Percentiles rank a stretch among this genome's conserved stretches.
These are phyloP conservation scores for Kwoniella botswanensis DNA, from an alignment of 768 basidiomycete species.

Conservation along the genomic window DNA sequence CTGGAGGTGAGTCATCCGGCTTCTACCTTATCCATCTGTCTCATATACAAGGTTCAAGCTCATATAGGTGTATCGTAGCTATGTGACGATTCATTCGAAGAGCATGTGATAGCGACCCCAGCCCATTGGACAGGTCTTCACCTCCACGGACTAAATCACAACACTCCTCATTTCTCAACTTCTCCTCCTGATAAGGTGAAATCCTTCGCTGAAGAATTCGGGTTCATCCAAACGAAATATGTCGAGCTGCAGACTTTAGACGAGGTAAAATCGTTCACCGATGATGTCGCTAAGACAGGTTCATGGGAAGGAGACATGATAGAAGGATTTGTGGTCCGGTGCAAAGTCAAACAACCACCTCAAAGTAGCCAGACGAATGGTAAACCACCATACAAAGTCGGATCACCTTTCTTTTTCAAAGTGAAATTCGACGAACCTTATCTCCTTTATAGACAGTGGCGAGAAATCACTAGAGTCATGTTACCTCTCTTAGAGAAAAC, in stretches of 20 bases:
- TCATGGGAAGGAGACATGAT: slow-evolving; percentile 82
- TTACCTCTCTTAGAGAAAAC: slow-evolving; percentile 58
- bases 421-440: slow-evolving; percentile 99
- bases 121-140: slow-evolving; percentile 85
- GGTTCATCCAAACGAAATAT: slow-evolving; percentile 80
- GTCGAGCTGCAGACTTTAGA: slow-evolving; percentile 66
- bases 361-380: slow-evolving; percentile 20
- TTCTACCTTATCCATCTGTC: background rate
- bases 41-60: background rate
- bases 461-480: slow-evolving; percentile 85
- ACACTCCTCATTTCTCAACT: slow-evolving; percentile 71
- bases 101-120: slow-evolving; percentile 87
- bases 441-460: slow-evolving; percentile 97
- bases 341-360: slow-evolving; percentile 64
- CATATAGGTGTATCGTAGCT: slow-evolving; percentile 64
- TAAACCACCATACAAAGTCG: slow-evolving; percentile 71
- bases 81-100: slow-evolving; percentile 96
- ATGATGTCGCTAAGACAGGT: slow-evolving; percentile 69
- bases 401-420: slow-evolving; percentile 96
- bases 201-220: slow-evolving; percentile 84
- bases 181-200: slow-evolving; percentile 71
- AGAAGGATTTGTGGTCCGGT: slow-evolving; percentile 94
- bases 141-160: slow-evolving; percentile 85
- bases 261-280: slow-evolving; percentile 75
- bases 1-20: slow-evolving; percentile 71